Base-by-base conservation (phyloP, 352 stramenopile genomes). In the Phytophthora rubi region DNA sequence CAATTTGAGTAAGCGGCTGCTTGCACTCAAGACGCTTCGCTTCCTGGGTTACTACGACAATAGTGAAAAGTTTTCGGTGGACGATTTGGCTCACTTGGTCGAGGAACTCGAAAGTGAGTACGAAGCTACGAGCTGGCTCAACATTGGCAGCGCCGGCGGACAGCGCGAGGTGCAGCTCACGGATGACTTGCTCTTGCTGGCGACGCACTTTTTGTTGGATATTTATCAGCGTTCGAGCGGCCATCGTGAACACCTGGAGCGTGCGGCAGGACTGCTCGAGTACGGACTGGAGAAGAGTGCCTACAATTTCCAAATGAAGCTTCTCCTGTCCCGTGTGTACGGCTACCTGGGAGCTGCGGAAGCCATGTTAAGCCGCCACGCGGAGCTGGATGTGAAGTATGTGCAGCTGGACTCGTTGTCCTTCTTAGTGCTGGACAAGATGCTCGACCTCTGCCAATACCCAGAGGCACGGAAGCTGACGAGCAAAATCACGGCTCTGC, bases 261-360 rank as follows among this genome's bases (percentile, higher is more conserved):
- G 85, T 13, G 78, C 83, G 0, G 86, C 84, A 32, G 73, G 73
- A 33, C 65, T 93, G 48, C 69, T 96, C 0, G 89, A 96, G 68
- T 89, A 86, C 45, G 89, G 85, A 0, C 58, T 96, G n/a, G 79
- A 80, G 33, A 86, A 89, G 53, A 96, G 89, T 57, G 77, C 83
- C 30, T 96, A 94, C 82, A 96, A 96, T 62, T 96, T 96, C 68
- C 89, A 96, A 76, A 95, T 96, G 87, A 95, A 95, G 75, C 76
- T 96, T n/a, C 68, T 95, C 10, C 73, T 96, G 33, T 89, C 79
- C 26, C 89, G 84, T 21, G 73, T 96, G 28, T 96, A 96, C 65
- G 83, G 71, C 8, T 91, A 90, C 44, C 56, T 96, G 18, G 86
- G 80, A n/a, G 85, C 86, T 9, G 79, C 79, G 16, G 67, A 83